Conservation (phyloP, 2,329 filamentous ascomycete species). For the Intubia oerlemansii region DNA sequence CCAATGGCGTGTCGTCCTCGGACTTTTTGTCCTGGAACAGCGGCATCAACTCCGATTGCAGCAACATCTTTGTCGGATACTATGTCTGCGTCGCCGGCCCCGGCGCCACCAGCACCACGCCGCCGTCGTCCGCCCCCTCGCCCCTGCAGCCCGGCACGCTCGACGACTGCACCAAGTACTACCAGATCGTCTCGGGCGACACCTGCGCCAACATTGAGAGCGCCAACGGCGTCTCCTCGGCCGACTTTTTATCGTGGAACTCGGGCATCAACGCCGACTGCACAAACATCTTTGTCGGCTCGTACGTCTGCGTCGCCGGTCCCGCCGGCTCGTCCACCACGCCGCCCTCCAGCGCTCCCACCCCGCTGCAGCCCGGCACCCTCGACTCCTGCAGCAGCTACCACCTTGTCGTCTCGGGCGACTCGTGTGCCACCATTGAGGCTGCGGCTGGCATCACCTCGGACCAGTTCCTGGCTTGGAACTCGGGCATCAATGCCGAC, state of each 20-base stretch:
- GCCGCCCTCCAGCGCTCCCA: not conserved
- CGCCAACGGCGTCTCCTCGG: not conserved
- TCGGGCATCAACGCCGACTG: constrained; percentile 1
- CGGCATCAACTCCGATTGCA: constrained; percentile 1
- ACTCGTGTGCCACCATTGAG: constrained; percentile 4
- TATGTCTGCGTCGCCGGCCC: constrained; percentile 2
- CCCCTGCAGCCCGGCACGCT: constrained; percentile 6
- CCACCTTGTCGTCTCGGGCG: constrained; percentile 3
- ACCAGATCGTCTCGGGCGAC: constrained; percentile 13
- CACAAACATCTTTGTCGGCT: constrained; percentile 3
- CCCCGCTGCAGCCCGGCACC: constrained; percentile 4
- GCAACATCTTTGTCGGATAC: constrained; percentile 3
- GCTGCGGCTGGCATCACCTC: not conserved
- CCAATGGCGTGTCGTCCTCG: constrained; percentile 4
- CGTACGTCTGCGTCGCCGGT: too few relatives aligned
- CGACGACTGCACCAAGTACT: constrained; percentile 12
- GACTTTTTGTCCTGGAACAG: constrained; percentile 1
- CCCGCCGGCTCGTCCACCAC: constrained; percentile 1
- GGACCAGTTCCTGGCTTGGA: constrained; percentile 2
- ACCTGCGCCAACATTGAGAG: constrained; percentile 10
- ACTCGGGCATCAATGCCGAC: constrained; percentile 1
- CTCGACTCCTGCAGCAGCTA: constrained; percentile 2
- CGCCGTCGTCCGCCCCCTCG: too few relatives aligned
- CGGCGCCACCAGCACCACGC: not conserved
- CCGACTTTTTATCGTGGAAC: constrained; percentile 3